These are phyloP conservation scores for Hymenoscyphus occultus DNA, from an alignment of 2,329 filamentous ascomycete genomes.

Conservation along the genomic window DNA sequence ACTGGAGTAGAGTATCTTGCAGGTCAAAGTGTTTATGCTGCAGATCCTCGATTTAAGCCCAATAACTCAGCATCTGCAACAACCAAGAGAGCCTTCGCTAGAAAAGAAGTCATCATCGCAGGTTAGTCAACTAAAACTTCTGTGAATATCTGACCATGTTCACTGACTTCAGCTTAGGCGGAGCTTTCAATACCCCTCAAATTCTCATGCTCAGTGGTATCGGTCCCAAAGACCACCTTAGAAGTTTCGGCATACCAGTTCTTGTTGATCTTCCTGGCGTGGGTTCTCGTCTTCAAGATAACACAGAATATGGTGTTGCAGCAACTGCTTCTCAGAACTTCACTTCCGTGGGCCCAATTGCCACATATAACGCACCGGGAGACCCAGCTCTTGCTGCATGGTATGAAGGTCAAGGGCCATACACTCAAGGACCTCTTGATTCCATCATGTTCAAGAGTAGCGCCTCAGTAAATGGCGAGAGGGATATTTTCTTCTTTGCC, in stretches of 20 bases:
- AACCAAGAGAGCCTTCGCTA: constrained; percentile 23
- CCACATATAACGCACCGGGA: constrained; percentile 35
- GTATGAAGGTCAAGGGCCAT: constrained; percentile 22
- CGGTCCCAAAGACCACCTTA: constrained; percentile 40
- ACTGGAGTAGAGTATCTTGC: constrained; percentile 43
- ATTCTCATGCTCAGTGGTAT: constrained; percentile 46
- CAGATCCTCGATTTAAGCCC: constrained; percentile 40
- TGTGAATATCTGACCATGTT: too few species aligned
- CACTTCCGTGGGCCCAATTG: constrained; percentile 37
- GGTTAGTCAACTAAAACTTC: too few species aligned
- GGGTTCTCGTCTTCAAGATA: constrained; percentile 57
- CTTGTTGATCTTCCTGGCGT: constrained; percentile 58
- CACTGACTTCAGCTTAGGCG: constrained; percentile 30
- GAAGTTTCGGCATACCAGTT: constrained; percentile 45
- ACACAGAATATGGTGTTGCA: constrained; percentile 42
- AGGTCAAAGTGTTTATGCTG: constrained; percentile 43
- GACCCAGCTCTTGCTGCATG: constrained; percentile 39
- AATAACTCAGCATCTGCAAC: constrained; percentile 20
- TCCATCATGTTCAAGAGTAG: constrained; percentile 33
- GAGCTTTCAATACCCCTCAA: constrained; percentile 45
- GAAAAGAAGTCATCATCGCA: constrained; percentile 41
- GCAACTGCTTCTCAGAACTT: constrained; percentile 32
- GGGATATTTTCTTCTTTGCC: constrained; percentile 37
- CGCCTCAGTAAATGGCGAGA: constrained; percentile 39
- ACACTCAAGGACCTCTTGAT: constrained; percentile 51